Evolutionary conservation across 1,139 yeast genomes (phyloP).

Genomic region (Chernovozyma sophiae-reginae): DNA sequence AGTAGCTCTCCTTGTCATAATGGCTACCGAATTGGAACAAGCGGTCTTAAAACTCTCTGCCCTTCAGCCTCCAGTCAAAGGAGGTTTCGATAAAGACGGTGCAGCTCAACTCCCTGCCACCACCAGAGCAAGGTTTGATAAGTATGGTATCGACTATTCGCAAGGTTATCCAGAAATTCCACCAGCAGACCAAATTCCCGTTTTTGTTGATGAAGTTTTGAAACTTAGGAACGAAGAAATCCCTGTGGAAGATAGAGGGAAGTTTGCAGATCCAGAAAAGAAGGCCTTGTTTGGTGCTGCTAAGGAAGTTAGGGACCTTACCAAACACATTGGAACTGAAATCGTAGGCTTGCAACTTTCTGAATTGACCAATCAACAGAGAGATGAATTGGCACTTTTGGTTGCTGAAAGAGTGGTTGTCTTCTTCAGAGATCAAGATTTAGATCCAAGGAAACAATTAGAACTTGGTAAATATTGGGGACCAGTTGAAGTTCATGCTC

Average conservation of each 20-base stretch:
- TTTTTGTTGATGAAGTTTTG: slow-evolving; percentile 38
- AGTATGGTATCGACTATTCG: slow-evolving; percentile 34
- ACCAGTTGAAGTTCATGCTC: slow-evolving; percentile 40
- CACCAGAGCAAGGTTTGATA: slow-evolving; percentile 27
- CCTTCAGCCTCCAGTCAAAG: slow-evolving; percentile 8
- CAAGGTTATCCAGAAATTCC: slow-evolving; percentile 39
- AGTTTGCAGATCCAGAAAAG: slow-evolving; percentile 38
- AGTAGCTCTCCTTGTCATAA: not conserved
- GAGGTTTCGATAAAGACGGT: slow-evolving; percentile 4
- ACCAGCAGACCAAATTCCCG: slow-evolving; percentile 22
- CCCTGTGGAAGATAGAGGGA: slow-evolving; percentile 32
- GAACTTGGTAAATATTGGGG: slow-evolving; percentile 41
- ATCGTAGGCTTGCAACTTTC: slow-evolving; percentile 40
- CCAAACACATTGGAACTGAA: slow-evolving; percentile 42
- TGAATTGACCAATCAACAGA: slow-evolving; percentile 38
- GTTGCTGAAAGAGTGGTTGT: slow-evolving; percentile 51
- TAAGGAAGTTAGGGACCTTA: slow-evolving; percentile 31
- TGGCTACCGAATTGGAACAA: slow-evolving; percentile 12
- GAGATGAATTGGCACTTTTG: slow-evolving; percentile 46
- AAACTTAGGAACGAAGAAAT: slow-evolving; percentile 27
- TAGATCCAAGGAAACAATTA: slow-evolving; percentile 42
- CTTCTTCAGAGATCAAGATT: slow-evolving; percentile 44
- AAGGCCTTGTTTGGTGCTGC: slow-evolving; percentile 41
- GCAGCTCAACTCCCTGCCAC: slow-evolving; percentile 23
- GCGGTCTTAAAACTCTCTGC: slow-evolving; percentile 15